Evolutionary conservation across 2,329 filamentous ascomycete species (phyloP), one percentile per base, ranked within the genome.

Genomic region (Aureobasidium sp.): DNA sequence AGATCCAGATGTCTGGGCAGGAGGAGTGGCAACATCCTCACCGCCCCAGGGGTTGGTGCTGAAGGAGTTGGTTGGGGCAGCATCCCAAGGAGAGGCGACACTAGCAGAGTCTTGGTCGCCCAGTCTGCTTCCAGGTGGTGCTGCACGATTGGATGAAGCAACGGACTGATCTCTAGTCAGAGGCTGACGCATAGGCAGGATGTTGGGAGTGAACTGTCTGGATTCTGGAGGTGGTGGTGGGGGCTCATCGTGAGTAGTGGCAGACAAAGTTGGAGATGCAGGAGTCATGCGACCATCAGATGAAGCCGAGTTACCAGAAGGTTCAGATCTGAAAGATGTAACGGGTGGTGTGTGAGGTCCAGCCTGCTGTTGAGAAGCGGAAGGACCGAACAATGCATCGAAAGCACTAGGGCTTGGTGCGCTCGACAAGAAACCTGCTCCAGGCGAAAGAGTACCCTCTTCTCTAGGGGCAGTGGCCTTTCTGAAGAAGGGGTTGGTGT

Each of bases 401-500:
- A 74, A 74, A 1, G 72, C 72, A 61, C 71, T 73, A 8, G 71
- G 70, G 9, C 67, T 72, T 12, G 71, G 71, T 35, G 68, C 70
- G 27, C 61, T 52, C 17, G 64, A 37, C 31, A 64, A 35, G 14
- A 64, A 63, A 27, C 56, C 62, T 17, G 48, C 52, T 22, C 56
- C 54, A 19, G 62, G 60, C 8, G 64, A 63, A 12, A 61, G 48
- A 14, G 62, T 35, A 19, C 48, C 52, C 17, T 56, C 62, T 33
- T 60, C 56, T 31, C 52, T 54, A 31, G 63, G 53, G 14, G 61
- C 76, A 71, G 65, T 75, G 7, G 79, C 77, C 62, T 81, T 82
- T 70, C 91, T 86, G 79, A 97, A 97, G 80, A 99, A 99, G 0
- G 94, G 94, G 72, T 99, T 99, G 70, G 91, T 97, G 68, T 83